These are phyloP conservation scores for Noccaea bulbosa DNA, from an alignment of 345 rosid genomes.

Conservation along the genomic window DNA sequence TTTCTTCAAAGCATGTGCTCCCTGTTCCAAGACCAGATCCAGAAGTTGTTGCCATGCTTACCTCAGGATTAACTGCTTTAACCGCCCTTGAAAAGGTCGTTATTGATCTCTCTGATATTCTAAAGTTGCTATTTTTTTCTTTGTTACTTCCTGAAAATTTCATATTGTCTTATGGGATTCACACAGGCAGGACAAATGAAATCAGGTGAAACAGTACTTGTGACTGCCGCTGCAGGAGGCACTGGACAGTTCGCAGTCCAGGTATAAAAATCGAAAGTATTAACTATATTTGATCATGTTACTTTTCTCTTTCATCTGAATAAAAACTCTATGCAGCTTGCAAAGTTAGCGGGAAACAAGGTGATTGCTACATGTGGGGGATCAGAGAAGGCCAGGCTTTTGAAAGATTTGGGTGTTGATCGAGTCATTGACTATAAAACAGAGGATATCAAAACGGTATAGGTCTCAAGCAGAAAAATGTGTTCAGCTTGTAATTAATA, in stretches of 20 bases:
- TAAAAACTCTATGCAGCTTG: conserved; percentile 60
- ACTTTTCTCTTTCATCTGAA: neutral
- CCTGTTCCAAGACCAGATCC: conserved; percentile 94
- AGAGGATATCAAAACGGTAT: conserved; percentile 82
- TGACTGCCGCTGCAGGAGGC: conserved; percentile 99
- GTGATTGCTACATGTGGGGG: conserved; percentile 97
- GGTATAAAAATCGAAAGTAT: conserved; percentile 48
- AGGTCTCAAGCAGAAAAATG: conserved; percentile 35
- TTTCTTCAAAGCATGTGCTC: conserved; percentile 74
- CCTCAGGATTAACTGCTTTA: conserved; percentile 95
- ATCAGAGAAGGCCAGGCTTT: conserved; percentile 73
- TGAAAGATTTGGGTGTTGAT: conserved; percentile 83
- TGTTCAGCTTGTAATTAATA: no score
- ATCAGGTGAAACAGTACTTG: conserved; percentile 80
- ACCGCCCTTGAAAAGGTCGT: conserved; percentile 89
- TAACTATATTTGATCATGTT: conserved; percentile 9
- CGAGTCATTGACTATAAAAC: conserved; percentile 85
- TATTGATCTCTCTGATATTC: neutral
- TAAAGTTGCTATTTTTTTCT: no score
- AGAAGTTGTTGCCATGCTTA: conserved; percentile 98
- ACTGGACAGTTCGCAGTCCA: conserved; percentile 99
- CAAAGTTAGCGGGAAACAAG: conserved; percentile 81
- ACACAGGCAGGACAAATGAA: conserved; percentile 81
- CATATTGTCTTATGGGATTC: conserved; percentile 29
- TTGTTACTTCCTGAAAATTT: neutral